These are phyloP conservation scores for Solanum pennellii DNA, from an alignment of 257 asterid species.

Conservation along the genomic window DNA sequence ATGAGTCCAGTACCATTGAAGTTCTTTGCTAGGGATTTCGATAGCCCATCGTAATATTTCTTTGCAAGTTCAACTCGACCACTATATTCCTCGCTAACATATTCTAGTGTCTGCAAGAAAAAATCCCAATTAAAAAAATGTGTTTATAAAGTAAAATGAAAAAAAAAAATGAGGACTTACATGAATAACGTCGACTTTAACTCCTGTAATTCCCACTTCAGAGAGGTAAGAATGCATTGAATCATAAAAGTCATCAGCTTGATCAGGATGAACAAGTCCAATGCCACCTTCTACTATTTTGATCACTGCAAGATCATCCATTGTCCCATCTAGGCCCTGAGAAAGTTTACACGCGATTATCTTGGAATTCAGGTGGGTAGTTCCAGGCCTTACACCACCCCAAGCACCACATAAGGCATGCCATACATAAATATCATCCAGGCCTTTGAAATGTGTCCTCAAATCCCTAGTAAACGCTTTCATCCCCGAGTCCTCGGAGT, in stretches of 20 bases:
- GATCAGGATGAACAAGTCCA: conserved; percentile 49
- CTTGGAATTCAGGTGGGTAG: conserved; percentile 36
- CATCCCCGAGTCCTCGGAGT: background rate
- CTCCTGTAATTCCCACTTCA: conserved; percentile 55
- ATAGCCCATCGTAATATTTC: conserved; percentile 52
- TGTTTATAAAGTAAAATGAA: background rate
- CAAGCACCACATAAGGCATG: conserved; percentile 80
- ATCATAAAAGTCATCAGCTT: conserved; percentile 39
- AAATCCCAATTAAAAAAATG: background rate
- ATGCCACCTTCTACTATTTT: conserved; percentile 57
- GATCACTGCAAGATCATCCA: conserved; percentile 48
- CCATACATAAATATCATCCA: conserved; percentile 57
- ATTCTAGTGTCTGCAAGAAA: conserved; percentile 48
- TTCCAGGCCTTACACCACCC: conserved; percentile 60
- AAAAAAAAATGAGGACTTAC: background rate
- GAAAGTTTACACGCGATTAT: conserved; percentile 42
- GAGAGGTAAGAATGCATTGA: conserved; percentile 65
- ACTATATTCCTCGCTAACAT: conserved; percentile 47
- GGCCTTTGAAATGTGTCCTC: background rate
- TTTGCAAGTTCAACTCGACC: conserved; percentile 62
- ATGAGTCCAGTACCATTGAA: conserved; percentile 44
- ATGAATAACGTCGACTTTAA: conserved; percentile 48
- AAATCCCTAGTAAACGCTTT: background rate
- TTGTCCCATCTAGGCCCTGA: conserved; percentile 41
- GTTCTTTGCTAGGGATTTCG: conserved; percentile 42